Base-by-base conservation (phyloP, 192 early-diverging fungal species). In the Pecoramyces ruminantium region DNA sequence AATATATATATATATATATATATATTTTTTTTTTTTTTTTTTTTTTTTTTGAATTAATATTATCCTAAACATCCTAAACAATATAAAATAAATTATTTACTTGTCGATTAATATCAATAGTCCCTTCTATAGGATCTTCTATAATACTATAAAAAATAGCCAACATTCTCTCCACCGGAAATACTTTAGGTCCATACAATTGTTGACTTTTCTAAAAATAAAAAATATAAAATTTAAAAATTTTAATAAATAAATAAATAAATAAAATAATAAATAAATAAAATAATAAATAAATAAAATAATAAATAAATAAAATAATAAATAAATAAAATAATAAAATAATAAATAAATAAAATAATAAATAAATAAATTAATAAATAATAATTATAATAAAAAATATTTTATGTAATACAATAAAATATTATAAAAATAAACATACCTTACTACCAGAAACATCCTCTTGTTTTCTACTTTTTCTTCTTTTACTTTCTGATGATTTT, bases 91-190 rank as follows among this genome's bases (percentile, higher is more conserved):
- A 25, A 27, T 58, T 67, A 14, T 58, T 18, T 80, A 88, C 90
- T 83, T 93, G 92, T 0, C 85, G 84, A 40, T 93, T 89, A 25
- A 95, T 90, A 83, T 95, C 94, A 11, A 96, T 88, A 9, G 87
- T 90, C 78, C 90, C 89, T 27, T 95, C 94, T 11, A 92, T 84
- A 9, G 89, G 85, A 42, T 94, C 91, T 6, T 90, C 91, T 27
- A 95, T 85, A 28, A 96, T 93, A 82, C 92, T 94, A 84, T 97
- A 95, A 85, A 98, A 98, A 78, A 99, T 98, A 67, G 97, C 97
- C 82, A 97, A 84, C 94, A 99, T 93, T 29, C 97, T 90, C 82
- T 99, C 96, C n/a, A 99, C 87, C 0, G 93, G 93, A 87, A 99
- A 99, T 12, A 92, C 82, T 82, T 94, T 96, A 2, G 97, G 96